Percentiles rank a stretch among this genome's conserved stretches.
Conservation (phyloP, 768 basidiomycete genomes). For the Crassisporium funariophilum region DNA sequence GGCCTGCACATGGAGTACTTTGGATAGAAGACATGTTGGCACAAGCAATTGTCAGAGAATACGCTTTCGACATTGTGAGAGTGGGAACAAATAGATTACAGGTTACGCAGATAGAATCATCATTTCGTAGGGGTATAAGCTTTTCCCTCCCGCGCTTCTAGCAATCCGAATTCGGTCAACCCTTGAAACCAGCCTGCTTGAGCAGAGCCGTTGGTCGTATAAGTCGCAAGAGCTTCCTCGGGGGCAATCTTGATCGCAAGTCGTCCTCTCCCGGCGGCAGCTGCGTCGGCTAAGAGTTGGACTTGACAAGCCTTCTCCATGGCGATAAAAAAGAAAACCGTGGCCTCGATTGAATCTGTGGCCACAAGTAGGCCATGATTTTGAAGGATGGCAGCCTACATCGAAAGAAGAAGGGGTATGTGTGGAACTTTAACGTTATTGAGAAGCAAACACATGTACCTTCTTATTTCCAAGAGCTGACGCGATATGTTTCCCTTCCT, state of each 20-base stretch:
- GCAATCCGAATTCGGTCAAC: constrained; percentile 36
- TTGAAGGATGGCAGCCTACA: constrained; percentile 41
- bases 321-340: constrained; percentile 42
- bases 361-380: constrained; percentile 46
- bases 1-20: constrained; percentile 1
- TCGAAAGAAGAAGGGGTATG: constrained; percentile 3
- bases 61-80: neutral
- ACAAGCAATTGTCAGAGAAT: too few relatives aligned
- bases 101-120: constrained; percentile 1
- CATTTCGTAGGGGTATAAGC: constrained; percentile 14
- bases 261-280: constrained; percentile 30
- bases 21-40: neutral
- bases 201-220: constrained; percentile 25
- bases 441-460: constrained; percentile 12
- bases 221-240: constrained; percentile 30
- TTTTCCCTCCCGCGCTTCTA: constrained; percentile 37
- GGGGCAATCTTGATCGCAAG: constrained; percentile 25
- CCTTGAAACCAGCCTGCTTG: constrained; percentile 41
- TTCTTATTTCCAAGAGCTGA: constrained; percentile 41
- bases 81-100: neutral
- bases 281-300: constrained; percentile 46
- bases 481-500: constrained; percentile 49
- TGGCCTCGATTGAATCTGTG: constrained; percentile 43
- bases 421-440: too few relatives aligned
- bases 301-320: constrained; percentile 50